Evolutionary conservation across 768 basidiomycete species (phyloP), one percentile per base, ranked within the genome.

Genomic region (Naganishia vaughanmartiniae): DNA sequence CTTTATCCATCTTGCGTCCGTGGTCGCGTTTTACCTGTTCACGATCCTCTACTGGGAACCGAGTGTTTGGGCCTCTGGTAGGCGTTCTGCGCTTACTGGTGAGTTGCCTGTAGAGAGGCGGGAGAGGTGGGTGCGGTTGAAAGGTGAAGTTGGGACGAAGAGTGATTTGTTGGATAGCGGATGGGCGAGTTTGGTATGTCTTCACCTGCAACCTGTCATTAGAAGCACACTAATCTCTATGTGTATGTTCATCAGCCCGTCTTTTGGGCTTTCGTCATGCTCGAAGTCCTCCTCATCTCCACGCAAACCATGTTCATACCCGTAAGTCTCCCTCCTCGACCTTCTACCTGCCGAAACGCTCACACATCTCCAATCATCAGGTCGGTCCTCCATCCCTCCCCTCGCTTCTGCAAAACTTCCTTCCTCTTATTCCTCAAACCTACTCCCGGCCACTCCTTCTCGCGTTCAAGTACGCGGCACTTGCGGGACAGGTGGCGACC

Each of bases 201-300:
- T 28, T 1, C 34, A 12, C 21, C 30, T 55, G 31, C 57, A 12
- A 30, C 24, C 19, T 36, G 6, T 30, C 53, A 28, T 36, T 21
- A 10, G 14, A 21, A 19, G 15, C 51, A 19, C 51, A 45, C 45
- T 65, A 15, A 46, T 26, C 39, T 17, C 14, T 12, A 2, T 19
- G 36, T 26, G 12, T n/a, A 10, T 28, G 19, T 60, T 17, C 17
- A 42, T n/a, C 46, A 82, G 81, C 80, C 81, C 19, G 70, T 82
- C 14, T 81, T 82, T 70, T 82, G 80, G 79, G 80, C 80, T 1
- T 82, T 81, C 66, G 74, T 76, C 0, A 81, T 80, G 4, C 42
- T 82, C 26, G 77, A 80, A 56, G 73, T 81, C 17, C 76, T 82
- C 26, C 74, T 82, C 0, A 79, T 80, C 63, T 80, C 79, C 14